These are phyloP conservation scores for Vitis rotundifolia DNA, from an alignment of 164 flowering plant genomes.

Conservation along the genomic window DNA sequence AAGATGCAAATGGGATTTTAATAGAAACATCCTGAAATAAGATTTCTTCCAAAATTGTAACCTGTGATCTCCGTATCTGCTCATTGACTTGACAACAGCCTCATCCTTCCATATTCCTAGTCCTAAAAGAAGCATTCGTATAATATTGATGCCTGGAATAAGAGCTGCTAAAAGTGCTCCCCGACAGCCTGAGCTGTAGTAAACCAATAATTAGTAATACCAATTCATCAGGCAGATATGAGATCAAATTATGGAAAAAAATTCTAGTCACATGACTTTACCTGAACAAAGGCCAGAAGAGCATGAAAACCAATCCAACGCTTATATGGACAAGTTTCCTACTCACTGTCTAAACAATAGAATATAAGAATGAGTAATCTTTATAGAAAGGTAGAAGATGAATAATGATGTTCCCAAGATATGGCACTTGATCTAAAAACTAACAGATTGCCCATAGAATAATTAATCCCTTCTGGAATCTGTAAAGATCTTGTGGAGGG, in stretches of 20 bases:
- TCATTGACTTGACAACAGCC: slow-evolving; percentile 84
- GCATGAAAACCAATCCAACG: slow-evolving; percentile 86
- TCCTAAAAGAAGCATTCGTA: slow-evolving; percentile 79
- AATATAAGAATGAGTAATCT: slow-evolving; percentile 1
- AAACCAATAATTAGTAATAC: not conserved
- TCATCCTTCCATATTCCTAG: slow-evolving; percentile 80
- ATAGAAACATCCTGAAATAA: not conserved
- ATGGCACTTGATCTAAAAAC: too few species aligned
- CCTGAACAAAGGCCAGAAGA: slow-evolving; percentile 98
- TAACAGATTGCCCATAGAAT: too few species aligned
- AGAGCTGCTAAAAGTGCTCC: slow-evolving; percentile 74
- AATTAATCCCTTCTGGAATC: too few species aligned
- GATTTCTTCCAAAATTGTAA: slow-evolving; percentile 15
- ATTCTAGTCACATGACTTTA: slow-evolving; percentile 19
- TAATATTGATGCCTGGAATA: slow-evolving; percentile 71
- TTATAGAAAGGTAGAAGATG: not conserved
- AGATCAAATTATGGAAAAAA: not conserved
- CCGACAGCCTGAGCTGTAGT: slow-evolving; percentile 52
- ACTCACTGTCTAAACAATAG: slow-evolving; percentile 52
- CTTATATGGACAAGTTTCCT: slow-evolving; percentile 89
- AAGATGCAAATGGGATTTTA: not conserved
- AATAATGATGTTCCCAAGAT: too few species aligned
- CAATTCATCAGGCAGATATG: slow-evolving; percentile 10
- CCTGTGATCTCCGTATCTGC: slow-evolving; percentile 90
- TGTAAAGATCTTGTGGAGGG: too few species aligned